Evolutionary conservation across 1,284 basidiomycete species (phyloP), one percentile per base, ranked within the genome.

Genomic region (Phlebopus sp.): DNA sequence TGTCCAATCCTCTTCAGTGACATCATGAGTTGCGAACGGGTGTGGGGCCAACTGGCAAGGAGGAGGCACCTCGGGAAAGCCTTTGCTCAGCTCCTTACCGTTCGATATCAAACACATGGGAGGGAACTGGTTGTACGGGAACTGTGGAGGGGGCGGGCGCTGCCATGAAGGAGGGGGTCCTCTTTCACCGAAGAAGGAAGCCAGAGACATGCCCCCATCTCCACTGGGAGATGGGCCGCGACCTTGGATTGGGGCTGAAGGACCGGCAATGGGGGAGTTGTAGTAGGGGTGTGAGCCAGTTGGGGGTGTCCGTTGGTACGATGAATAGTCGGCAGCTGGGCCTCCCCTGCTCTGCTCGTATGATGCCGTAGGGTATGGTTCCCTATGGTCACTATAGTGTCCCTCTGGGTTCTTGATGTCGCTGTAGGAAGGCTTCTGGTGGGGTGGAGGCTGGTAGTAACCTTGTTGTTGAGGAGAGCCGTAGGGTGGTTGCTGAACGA

Each of bases 81-180:
- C 63, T 0, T 38, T 40, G 18, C 40, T 45, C 37, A 65, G 38
- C 0, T 50, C 44, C 3, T 53, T 42, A 19, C 32, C 14, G 5
- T 66, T 63, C 14, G 63, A 67, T 21, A 64, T 46, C 29, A 65
- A 44, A 47, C 54, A 57, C 67, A 65, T 66, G 30, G 63, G 48
- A 25, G 59, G 62, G 43, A 65, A 69, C 1, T 53, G 41, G 5
- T 14, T 32, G 47, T 57, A 63, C 1, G 52, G 44, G 2, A 68
- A 36, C 14, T 52, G 30, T 5, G 14, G n/a, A 4, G 53, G 51
- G 1, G 52, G 19, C 1, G 19, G 61, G 15, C 63, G 66, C 0
- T 52, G 47, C 66, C 66, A 69, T 53, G 58, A 58, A 0, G 50
- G 47, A 0, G 63, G 63, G 1, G 55, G 36, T 2, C 62, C 62